These are phyloP conservation scores for Pseudozyma thailandica DNA, from an alignment of 1,284 basidiomycete genomes.

Conservation along the genomic window DNA sequence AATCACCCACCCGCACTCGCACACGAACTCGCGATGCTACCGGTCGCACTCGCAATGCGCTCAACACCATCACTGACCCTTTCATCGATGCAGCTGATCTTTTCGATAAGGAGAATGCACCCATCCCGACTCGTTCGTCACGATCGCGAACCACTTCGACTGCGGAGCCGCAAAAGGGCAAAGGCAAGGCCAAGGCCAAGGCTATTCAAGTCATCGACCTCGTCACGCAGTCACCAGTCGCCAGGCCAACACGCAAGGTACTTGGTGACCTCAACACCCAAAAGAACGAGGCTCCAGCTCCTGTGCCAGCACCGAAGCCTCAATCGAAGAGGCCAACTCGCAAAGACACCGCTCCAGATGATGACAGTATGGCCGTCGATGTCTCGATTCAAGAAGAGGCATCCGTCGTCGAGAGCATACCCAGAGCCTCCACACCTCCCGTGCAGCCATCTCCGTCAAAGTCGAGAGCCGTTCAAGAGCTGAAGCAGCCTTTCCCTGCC, in stretches of 20 bases:
- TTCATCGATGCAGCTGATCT: constrained; percentile 20
- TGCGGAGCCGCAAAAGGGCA: constrained; percentile 26
- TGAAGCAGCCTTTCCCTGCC: not conserved
- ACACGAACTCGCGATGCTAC: constrained; percentile 23
- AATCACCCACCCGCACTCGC: constrained; percentile 50
- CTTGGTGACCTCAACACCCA: constrained; percentile 35
- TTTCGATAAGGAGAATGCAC: constrained; percentile 45
- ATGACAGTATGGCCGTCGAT: constrained; percentile 42
- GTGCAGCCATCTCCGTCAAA: constrained; percentile 16
- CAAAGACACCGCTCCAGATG: constrained; percentile 15
- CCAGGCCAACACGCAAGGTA: constrained; percentile 19
- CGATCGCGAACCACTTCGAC: constrained; percentile 22
- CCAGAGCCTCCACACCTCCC: constrained; percentile 46
- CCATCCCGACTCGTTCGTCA: constrained; percentile 20
- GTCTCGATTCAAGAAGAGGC: not conserved
- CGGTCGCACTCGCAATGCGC: constrained; percentile 13
- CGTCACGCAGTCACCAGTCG: constrained; percentile 5
- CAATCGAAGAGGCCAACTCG: not conserved
- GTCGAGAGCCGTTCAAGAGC: not conserved
- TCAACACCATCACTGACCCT: constrained; percentile 12
- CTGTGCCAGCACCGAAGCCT: constrained; percentile 3
- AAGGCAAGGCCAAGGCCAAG: constrained; percentile 27
- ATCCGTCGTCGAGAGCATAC: constrained; percentile 16
- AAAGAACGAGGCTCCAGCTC: not conserved
- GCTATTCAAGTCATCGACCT: constrained; percentile 9